These are phyloP conservation scores for Santalum album DNA, from an alignment of 164 flowering plant species.

Conservation along the genomic window DNA sequence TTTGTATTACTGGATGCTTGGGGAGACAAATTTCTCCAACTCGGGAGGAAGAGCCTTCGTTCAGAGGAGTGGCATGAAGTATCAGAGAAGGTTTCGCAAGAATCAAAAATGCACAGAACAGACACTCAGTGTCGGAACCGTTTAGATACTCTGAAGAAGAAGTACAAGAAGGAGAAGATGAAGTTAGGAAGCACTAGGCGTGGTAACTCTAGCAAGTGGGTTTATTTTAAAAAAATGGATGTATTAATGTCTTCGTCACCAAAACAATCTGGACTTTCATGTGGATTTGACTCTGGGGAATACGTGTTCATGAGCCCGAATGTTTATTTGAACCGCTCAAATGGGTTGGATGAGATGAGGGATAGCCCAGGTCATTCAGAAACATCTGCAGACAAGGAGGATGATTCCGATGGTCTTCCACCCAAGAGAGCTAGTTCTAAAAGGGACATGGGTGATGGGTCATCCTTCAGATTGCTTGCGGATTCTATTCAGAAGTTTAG, in stretches of 20 bases:
- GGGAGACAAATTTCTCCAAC: background rate
- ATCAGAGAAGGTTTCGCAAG: background rate
- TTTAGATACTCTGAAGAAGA: background rate
- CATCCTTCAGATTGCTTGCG: background rate
- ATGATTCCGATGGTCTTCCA: conserved; percentile 42
- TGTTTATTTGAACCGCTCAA: conserved; percentile 27
- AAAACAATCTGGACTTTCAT: background rate
- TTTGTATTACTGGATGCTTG: background rate
- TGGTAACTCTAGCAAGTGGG: background rate
- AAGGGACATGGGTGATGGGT: background rate
- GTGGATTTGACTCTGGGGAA: conserved; percentile 13
- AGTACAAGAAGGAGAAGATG: conserved; percentile 1
- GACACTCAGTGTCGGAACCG: conserved; percentile 1
- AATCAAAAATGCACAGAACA: background rate
- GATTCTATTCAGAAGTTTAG: conserved; percentile 6
- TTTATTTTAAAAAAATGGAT: background rate
- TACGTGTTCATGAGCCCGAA: conserved; percentile 29
- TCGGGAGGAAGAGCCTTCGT: conserved; percentile 3
- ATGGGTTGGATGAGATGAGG: conserved; percentile 34
- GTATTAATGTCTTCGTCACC: background rate
- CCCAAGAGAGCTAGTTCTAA: background rate
- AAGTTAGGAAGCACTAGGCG: background rate
- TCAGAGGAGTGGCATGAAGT: conserved; percentile 3
- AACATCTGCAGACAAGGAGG: conserved; percentile 15
- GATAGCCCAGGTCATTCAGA: conserved; percentile 35